Evolutionary conservation across 2,329 filamentous ascomycete genomes (phyloP).

Genomic region (Knoxdaviesia proteae): DNA sequence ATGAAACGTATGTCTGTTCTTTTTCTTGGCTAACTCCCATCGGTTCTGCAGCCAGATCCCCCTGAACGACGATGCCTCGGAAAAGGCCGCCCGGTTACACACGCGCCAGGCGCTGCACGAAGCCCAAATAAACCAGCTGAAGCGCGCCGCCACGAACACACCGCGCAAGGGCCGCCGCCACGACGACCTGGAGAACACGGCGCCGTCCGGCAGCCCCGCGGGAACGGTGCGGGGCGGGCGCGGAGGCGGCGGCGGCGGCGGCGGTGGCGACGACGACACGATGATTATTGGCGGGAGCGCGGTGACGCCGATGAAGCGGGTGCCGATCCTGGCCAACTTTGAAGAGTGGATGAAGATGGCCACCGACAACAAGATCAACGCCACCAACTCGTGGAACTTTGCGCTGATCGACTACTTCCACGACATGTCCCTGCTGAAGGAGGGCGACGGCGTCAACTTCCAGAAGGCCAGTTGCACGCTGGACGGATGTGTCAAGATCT

Average conservation of each 20-base stretch:
- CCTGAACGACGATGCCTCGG: slow-evolving; percentile 82
- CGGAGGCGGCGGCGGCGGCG: slow-evolving; percentile 13
- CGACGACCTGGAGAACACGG: slow-evolving; percentile 35
- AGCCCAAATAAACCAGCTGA: slow-evolving; percentile 79
- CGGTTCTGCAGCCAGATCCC: slow-evolving; percentile 44
- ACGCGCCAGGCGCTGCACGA: slow-evolving; percentile 77
- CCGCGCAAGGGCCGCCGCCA: slow-evolving; percentile 41
- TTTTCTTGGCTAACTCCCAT: not conserved
- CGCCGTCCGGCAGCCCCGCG: slow-evolving; percentile 32
- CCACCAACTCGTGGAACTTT: slow-evolving; percentile 97
- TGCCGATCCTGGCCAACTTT: slow-evolving; percentile 90
- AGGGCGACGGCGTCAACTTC: slow-evolving; percentile 94
- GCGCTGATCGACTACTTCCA: slow-evolving; percentile 99
- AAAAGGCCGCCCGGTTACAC: slow-evolving; percentile 74
- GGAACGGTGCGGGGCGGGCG: slow-evolving; percentile 22
- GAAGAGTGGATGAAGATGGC: slow-evolving; percentile 99
- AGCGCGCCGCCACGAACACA: slow-evolving; percentile 51
- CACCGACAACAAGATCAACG: slow-evolving; percentile 98
- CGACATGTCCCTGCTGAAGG: slow-evolving; percentile 92
- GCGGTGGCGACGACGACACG: slow-evolving; percentile 35
- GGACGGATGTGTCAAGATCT: slow-evolving; percentile 97
- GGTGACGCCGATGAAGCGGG: slow-evolving; percentile 87
- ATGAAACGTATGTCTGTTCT: too few species aligned
- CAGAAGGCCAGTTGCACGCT: slow-evolving; percentile 95
- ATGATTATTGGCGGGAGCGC: slow-evolving; percentile 50